Base-by-base conservation (phyloP, 2,329 filamentous ascomycete genomes). In the Rosellinia necatrix region DNA sequence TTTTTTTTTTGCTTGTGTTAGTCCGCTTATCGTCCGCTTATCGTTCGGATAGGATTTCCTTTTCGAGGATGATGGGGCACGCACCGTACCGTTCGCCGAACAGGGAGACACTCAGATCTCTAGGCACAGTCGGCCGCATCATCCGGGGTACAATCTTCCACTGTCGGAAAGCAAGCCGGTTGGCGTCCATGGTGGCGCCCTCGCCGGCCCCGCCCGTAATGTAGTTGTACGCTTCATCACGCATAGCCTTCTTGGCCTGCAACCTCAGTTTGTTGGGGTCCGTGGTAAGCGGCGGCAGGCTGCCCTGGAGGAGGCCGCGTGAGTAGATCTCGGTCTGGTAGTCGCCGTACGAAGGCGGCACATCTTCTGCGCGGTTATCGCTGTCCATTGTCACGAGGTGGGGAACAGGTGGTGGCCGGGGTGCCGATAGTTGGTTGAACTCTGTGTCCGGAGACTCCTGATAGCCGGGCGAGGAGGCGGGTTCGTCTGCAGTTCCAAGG, bases 181-280 rank as follows among this genome's bases (percentile, higher is more conserved):
- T 86, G 38, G 82, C 81, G 47, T 82, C 79, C 76, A 84, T 81
- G 0, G 85, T 88, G 2, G 82, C 76, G 32, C 79, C 76, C 63
- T 86, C 83, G 2, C 85, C 83, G 0, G 85, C 85, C 6, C 82
- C 83, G n/a, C 85, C 84, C 13, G 78, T 74, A 21, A 87, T 79
- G 71, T 88, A 88, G 59, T 81, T 81, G 66, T 81, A 87, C 6
- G 78, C 74, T 9, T 76, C 74, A 2, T 71, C 69, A 17, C 72
- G 69, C 70, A 87, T 75, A 12, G 68, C 70, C 50, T 77, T 71
- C 48, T 73, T 74, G 2, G 85, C 85, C 62, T 84, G 78, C 24
- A 76, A 74, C 64, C 86, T 79, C 3, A 87, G 75, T 49, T 76
- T 75, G 59, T 80, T 82, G 6, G 83, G 80, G 50, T 87, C 79